Evolutionary conservation across 1,284 basidiomycete genomes (phyloP), one percentile per base, ranked within the genome.

Genomic region (Gomphus bonarii): DNA sequence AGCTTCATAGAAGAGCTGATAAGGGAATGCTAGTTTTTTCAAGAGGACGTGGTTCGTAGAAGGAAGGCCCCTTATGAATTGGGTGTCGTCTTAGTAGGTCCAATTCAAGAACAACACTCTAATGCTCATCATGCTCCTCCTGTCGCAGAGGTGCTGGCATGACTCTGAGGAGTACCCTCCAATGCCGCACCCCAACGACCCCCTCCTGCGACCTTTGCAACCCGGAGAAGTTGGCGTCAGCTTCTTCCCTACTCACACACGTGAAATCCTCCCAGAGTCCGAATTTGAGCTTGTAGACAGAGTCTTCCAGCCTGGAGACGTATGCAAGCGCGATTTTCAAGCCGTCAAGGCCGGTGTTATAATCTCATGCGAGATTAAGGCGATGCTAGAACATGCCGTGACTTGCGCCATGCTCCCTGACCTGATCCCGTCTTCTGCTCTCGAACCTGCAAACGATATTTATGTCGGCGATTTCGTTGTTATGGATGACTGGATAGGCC

Each of bases 401-500:
- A 87, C 78, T 59, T 75, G 75, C 16, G 77, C 81, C 61, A 66
- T 72, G 25, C 64, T 92, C 30, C 73, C 78, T 1, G 81, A 77
- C 5, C 91, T 85, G 84, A 80, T 81, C 62, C 76, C 77, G 7
- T 68, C 77, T 54, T 72, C 76, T 30, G 80, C 88, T 55, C 67
- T 94, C n/a, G 75, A 79, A 61, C 75, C 75, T 38, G 75, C 77
- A 25, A 69, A 72, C 28, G 79, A 84, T 28, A 77, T 84, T 30
- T 84, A 88, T 61, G 77, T 87, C 43, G 88, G 90, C 6, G 91
- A 95, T 68, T 89, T 85, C 72, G 88, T 95, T 55, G 74, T 85
- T 5, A 82, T 81, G 65, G 80, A 88, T 60, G 82, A 93, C 66
- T 97, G 94, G 94, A 75, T 97, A 64, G 93, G 93, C 54, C 88